phyloP scores from a whole-genome alignment of 805 yeast species.

The Babjeviella inositovora region DNA sequence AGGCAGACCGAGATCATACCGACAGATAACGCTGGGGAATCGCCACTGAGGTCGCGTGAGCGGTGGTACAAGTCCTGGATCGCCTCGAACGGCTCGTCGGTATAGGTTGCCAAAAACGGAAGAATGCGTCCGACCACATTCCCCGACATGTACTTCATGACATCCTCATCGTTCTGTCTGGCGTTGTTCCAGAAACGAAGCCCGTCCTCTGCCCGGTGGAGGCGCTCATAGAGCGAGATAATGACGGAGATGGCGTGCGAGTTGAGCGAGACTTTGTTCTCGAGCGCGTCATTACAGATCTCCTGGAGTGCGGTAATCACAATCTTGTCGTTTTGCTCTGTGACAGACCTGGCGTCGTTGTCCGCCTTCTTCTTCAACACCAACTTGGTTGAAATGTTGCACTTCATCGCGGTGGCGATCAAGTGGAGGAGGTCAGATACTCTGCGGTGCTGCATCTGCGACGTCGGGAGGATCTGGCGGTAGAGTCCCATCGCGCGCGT shows the following conservation, averaged over 20 bases:
- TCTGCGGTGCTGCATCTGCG: conserved; percentile 27
- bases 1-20: conserved; percentile 68
- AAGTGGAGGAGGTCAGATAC: conserved; percentile 32
- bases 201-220: conserved; percentile 45
- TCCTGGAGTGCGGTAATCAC: conserved; percentile 33
- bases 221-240: conserved; percentile 42
- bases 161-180: conserved; percentile 27
- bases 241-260: conserved; percentile 42
- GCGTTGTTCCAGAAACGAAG: conserved; percentile 58
- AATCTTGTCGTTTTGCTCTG: conserved; percentile 31
- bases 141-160: conserved; percentile 46
- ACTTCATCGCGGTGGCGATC: conserved; percentile 37
- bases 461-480: conserved; percentile 24
- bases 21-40: conserved; percentile 21
- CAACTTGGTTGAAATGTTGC: conserved; percentile 35
- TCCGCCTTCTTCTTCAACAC: conserved; percentile 43
- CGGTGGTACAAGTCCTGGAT: conserved; percentile 37
- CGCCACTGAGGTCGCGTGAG: conserved; percentile 4
- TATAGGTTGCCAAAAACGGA: conserved; percentile 48
- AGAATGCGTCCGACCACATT: conserved; percentile 53
- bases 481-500: conserved; percentile 37
- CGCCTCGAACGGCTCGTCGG: conserved; percentile 47
- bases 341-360: conserved; percentile 41
- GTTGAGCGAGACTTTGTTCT: conserved; percentile 22
- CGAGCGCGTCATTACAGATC: conserved; percentile 31